Base-by-base conservation (phyloP, 495 filamentous ascomycete genomes). In the Penicillium crystallinum region DNA sequence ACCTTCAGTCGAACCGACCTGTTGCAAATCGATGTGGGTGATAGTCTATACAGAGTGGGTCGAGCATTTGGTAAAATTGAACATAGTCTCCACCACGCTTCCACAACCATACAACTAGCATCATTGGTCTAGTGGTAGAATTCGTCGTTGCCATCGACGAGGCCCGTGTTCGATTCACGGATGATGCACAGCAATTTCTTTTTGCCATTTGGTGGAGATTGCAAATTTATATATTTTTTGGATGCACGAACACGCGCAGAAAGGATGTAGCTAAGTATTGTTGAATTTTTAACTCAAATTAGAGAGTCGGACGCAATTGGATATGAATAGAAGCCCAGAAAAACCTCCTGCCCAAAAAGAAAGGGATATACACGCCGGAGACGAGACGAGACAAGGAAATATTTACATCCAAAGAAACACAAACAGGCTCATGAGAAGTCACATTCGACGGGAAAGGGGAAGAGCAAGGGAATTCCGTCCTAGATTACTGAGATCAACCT, bases 41-140 rank as follows among this genome's bases (percentile, higher is more conserved):
- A 21, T 11, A 19, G 0, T 3, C 36, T 15, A 18, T 18, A n/a
- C n/a, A n/a, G n/a, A 18, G 4, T 36, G 2, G n/a, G 2, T 18
- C 2, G 6, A 3, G 7, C 1, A 21, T 14, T 25, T 12, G 1
- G 38, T 11, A 5, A 23, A 23, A 11, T 11, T 31, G 29, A n/a
- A n/a, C n/a, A 40, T 40, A 23, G 12, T 22, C 6, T 4, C 38
- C 21, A 40, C 21, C 23, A 25, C 2, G 6, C 6, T 2, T 4
- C 6, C 29, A 4, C 11, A 31, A 31, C 29, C 47, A 49, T 23
- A 42, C 17, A 52, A 65, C 48, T 56, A 69, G 74, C 75, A 74
- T 76, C 71, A 75, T 74, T 78, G 75, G 75, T 78, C 73, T 78
- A 78, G 75, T 78, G 75, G 75, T 78, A 78, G 73, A 78, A 78